A percentile compares a stretch with the other conserved stretches of the same genome.
These are phyloP conservation scores for Fusarium poae DNA, from an alignment of 2,329 filamentous ascomycete species.

Conservation along the genomic window DNA sequence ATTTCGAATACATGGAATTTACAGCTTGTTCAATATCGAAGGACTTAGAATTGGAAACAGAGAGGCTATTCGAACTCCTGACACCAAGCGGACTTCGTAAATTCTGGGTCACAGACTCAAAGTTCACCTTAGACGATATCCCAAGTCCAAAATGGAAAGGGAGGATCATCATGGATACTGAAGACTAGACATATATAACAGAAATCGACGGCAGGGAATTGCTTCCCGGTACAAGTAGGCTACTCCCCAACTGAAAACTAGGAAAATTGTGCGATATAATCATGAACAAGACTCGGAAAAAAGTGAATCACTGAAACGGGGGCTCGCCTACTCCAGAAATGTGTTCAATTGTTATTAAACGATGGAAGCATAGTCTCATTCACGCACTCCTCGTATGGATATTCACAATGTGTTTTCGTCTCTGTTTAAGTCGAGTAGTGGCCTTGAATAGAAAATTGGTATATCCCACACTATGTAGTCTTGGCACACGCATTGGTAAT, in stretches of 20 bases:
- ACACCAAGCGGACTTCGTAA: too few relatives aligned
- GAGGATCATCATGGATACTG: background rate
- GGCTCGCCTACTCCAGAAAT: background rate
- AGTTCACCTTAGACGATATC: background rate
- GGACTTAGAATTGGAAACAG: background rate
- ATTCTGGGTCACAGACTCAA: background rate
- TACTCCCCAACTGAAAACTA: too few relatives aligned
- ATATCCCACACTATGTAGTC: rapidly evolving
- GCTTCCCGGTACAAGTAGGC: rapidly evolving
- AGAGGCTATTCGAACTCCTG: background rate
- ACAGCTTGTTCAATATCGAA: background rate
- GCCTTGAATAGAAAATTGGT: background rate
- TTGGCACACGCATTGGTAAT: background rate
- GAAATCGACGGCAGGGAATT: background rate
- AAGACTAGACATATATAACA: background rate
- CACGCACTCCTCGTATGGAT: rapidly evolving
- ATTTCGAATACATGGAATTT: background rate
- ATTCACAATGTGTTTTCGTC: background rate
- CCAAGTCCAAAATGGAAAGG: background rate
- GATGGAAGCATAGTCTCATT: background rate
- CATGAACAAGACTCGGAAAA: background rate
- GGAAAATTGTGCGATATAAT: background rate
- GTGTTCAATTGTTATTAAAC: background rate
- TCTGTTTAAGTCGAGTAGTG: background rate
- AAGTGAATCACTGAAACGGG: background rate